These are phyloP conservation scores for Phytophthora ohioensis DNA, from an alignment of 352 stramenopile species.

Conservation along the genomic window DNA sequence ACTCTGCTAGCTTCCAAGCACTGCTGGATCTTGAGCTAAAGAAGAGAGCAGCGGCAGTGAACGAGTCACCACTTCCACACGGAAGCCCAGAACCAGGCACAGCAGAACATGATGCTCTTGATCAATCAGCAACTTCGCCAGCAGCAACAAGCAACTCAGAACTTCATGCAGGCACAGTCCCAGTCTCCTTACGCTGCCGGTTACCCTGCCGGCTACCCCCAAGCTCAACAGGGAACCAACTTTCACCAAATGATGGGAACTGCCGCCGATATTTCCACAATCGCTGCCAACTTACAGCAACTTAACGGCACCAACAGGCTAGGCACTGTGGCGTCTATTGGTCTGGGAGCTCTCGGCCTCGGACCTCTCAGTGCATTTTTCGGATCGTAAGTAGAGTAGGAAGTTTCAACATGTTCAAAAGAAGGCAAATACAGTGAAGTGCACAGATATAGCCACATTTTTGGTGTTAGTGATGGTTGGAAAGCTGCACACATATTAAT, in stretches of 20 bases:
- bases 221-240: slow-evolving; percentile 17
- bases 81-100: slow-evolving; percentile 18
- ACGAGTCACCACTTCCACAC: slow-evolving; percentile 12
- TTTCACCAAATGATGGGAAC: slow-evolving; percentile 31
- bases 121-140: slow-evolving; percentile 25
- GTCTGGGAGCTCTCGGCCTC: slow-evolving; percentile 19
- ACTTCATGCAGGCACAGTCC: slow-evolving; percentile 7
- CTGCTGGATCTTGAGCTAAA: slow-evolving; percentile 22
- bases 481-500: not conserved
- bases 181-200: slow-evolving; percentile 1
- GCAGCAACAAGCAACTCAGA: slow-evolving; percentile 11
- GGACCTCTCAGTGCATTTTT: slow-evolving; percentile 19
- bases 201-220: slow-evolving; percentile 5
- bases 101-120: slow-evolving; percentile 18
- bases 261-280: slow-evolving; percentile 25
- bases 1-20: slow-evolving; percentile 16
- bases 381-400: slow-evolving; percentile 4
- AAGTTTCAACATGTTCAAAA: not conserved
- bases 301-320: slow-evolving; percentile 24
- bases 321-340: slow-evolving; percentile 21
- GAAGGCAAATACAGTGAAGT: slow-evolving; percentile 11
- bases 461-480: not conserved
- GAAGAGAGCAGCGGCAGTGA: slow-evolving; percentile 12
- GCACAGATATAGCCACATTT: not conserved
- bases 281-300: slow-evolving; percentile 27